A percentile compares a stretch with the other conserved stretches of the same genome.
phyloP scores from a whole-genome alignment of 1,284 basidiomycete species.

The Trichosporon sp. region DNA sequence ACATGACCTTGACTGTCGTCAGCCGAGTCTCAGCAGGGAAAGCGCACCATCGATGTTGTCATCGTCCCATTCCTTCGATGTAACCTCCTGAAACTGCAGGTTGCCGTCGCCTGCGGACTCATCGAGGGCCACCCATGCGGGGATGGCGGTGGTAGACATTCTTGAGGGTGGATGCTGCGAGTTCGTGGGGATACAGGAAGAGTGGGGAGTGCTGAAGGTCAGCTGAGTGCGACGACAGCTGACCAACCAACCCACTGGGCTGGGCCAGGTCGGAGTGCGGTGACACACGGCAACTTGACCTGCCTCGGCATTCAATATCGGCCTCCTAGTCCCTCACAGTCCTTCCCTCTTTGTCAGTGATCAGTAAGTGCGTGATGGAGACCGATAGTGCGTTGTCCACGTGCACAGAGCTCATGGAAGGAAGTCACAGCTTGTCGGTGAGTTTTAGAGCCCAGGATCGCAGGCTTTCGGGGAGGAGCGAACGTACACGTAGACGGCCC shows the following conservation, averaged over 20 bases:
- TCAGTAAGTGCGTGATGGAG: too few relatives aligned
- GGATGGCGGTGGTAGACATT: background rate
- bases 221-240: background rate
- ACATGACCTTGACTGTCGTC: slow-evolving; percentile 7
- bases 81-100: slow-evolving; percentile 42
- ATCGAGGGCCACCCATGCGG: slow-evolving; percentile 38
- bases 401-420: too few relatives aligned
- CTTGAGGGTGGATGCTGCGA: background rate
- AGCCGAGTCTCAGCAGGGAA: background rate
- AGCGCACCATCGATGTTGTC: slow-evolving; percentile 47
- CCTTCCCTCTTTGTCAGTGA: background rate
- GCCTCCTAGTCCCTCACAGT: background rate
- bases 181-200: background rate
- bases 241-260: background rate
- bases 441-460: too few relatives aligned
- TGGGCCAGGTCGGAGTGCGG: too few relatives aligned
- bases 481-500: too few relatives aligned
- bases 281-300: background rate
- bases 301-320: background rate
- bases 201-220: background rate
- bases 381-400: too few relatives aligned
- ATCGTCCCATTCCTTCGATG: slow-evolving; percentile 46
- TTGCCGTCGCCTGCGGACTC: slow-evolving; percentile 44
- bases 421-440: too few relatives aligned
- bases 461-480: too few relatives aligned